These are phyloP conservation scores for Pleurotus citrinopileatus DNA, from an alignment of 768 basidiomycete species.

Conservation along the genomic window DNA sequence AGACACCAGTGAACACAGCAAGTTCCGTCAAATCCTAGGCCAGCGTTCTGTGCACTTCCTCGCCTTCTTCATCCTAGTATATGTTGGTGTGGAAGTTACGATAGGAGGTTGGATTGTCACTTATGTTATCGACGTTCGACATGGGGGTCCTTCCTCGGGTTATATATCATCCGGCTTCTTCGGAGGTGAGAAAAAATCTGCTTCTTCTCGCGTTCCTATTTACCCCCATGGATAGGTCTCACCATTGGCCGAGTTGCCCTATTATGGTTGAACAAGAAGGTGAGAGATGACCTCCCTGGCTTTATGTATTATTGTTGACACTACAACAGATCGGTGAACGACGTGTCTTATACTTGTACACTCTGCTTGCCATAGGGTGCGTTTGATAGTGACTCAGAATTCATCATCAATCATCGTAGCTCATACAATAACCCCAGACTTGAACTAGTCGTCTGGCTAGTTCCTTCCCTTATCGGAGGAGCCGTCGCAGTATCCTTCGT, in stretches of 20 bases:
- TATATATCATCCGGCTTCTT: constrained; percentile 38
- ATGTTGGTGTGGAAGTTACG: constrained; percentile 38
- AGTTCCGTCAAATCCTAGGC: constrained; percentile 32
- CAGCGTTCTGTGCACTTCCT: constrained; percentile 37
- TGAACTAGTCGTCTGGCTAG: constrained; percentile 37
- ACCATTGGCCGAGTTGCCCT: constrained; percentile 34
- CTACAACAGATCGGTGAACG: constrained; percentile 33
- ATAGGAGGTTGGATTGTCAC: constrained; percentile 47
- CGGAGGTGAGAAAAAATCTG: constrained; percentile 26
- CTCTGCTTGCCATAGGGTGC: constrained; percentile 31
- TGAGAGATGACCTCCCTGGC: constrained; percentile 13
- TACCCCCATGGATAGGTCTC: constrained; percentile 25
- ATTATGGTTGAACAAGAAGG: constrained; percentile 27
- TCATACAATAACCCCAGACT: constrained; percentile 26
- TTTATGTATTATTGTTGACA: background rate
- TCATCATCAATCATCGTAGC: background rate
- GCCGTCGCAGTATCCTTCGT: constrained; percentile 45
- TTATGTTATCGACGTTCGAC: constrained; percentile 34
- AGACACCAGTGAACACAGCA: constrained; percentile 18
- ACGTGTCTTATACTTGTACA: constrained; percentile 33
- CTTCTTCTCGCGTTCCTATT: background rate
- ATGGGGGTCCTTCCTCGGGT: constrained; percentile 26
- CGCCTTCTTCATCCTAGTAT: constrained; percentile 36
- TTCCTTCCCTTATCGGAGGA: constrained; percentile 34
- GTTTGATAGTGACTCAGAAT: background rate